Base-by-base conservation (phyloP, 352 stramenopile species). In the Globisporangium acanthophoron region DNA sequence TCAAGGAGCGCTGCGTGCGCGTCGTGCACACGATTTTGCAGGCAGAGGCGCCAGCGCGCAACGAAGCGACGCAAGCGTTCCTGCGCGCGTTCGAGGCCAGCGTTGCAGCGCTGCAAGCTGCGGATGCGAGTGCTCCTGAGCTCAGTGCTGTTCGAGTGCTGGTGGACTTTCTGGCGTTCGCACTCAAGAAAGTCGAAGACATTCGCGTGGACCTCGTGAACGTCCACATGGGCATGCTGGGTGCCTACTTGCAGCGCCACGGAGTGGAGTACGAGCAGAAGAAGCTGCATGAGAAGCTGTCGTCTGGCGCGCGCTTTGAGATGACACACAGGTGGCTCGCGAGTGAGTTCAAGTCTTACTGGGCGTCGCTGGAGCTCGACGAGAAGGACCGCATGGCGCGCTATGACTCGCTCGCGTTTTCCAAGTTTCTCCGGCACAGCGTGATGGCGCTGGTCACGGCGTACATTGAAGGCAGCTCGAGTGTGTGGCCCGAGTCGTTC, bases 401-500 rank as follows among this genome's bases (percentile, higher is more conserved):
- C 6, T 60, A 67, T 27, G 58, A 90, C 18, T 68, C 70, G 2
- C 27, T 40, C 15, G 75, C 69, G 7, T 87, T 82, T 48, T 57
- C 73, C n/a, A 64, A 69, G 13, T 76, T 88, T 39, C 46, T 90
- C 1, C 73, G 70, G 8, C 31, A 56, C 0, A 76, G 66, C 54
- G 76, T 87, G 40, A 71, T 84, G 55, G 31, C 71, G 18, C 37
- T 92, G 11, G 63, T 87, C 15, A 58, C 63, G 1, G 84, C 66
- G n/a, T 54, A 87, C 56, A 82, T 88, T 24, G 80, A 81, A 44
- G 78, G 69, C 12, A 56, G 21, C 0, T 57, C 60, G 3, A 65
- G 66, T n/a, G 45, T 70, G 3, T 90, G 80, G 80, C 82, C 82
- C 0, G 82, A 92, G 53, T 78, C 78, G 12, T 90, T 90, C 56